These are phyloP conservation scores for Protomyces inundatus DNA, from an alignment of 1,139 yeast genomes.

Conservation along the genomic window DNA sequence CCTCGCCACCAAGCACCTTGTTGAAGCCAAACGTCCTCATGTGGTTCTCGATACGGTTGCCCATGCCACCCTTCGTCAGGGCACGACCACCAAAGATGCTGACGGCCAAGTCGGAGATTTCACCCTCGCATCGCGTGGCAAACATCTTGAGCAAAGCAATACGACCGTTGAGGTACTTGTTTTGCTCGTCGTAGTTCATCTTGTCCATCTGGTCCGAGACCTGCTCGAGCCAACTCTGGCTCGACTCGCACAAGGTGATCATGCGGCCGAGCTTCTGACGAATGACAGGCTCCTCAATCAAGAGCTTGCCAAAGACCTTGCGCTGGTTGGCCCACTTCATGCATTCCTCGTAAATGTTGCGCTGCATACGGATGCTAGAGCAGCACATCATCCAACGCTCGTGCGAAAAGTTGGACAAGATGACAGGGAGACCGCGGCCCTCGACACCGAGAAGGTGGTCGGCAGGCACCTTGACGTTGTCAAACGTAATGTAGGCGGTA, in stretches of 20 bases:
- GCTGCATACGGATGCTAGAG: slow-evolving; percentile 43
- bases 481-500: slow-evolving; percentile 43
- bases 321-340: slow-evolving; percentile 42
- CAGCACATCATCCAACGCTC: slow-evolving; percentile 42
- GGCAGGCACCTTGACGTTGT: slow-evolving; percentile 47
- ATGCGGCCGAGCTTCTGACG: slow-evolving; percentile 45
- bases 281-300: slow-evolving; percentile 45
- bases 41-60: slow-evolving; percentile 44
- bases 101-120: slow-evolving; percentile 43
- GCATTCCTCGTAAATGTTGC: slow-evolving; percentile 44
- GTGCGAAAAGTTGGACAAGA: slow-evolving; percentile 46
- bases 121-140: slow-evolving; percentile 44
- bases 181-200: slow-evolving; percentile 37
- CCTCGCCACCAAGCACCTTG: slow-evolving; percentile 47
- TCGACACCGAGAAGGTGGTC: slow-evolving; percentile 44
- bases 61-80: slow-evolving; percentile 45
- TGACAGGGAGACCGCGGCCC: slow-evolving; percentile 45
- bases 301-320: slow-evolving; percentile 44
- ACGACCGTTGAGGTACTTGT: slow-evolving; percentile 45
- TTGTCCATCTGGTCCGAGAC: slow-evolving; percentile 41
- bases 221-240: slow-evolving; percentile 41
- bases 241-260: slow-evolving; percentile 44
- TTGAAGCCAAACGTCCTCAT: slow-evolving; percentile 45
- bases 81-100: slow-evolving; percentile 46
- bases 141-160: slow-evolving; percentile 46